Evolutionary conservation across 169 alveolate genomes (phyloP).

Genomic region (Ichthyophthirius multifiliis): DNA sequence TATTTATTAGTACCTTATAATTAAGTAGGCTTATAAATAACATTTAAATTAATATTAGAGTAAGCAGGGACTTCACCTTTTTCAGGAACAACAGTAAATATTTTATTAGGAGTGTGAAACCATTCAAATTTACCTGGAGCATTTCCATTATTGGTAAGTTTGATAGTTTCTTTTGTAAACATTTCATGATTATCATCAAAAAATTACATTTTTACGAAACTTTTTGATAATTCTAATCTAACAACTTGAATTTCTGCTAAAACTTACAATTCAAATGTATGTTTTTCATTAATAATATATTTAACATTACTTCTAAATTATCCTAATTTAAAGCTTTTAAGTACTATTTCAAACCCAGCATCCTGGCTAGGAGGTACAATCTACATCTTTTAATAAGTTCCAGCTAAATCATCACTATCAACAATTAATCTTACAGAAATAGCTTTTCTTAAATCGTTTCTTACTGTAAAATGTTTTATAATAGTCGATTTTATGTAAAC

Average conservation of each 20-base stretch:
- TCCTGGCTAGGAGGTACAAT: conserved; percentile 86
- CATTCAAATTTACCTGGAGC: conserved; percentile 74
- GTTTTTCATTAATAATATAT: conserved; percentile 78
- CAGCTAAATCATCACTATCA: conserved; percentile 59
- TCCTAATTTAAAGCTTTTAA: conserved; percentile 65
- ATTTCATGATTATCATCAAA: conserved; percentile 85
- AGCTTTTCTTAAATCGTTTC: conserved; percentile 64
- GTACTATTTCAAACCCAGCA: conserved; percentile 83
- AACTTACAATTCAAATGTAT: conserved; percentile 70
- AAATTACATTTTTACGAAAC: conserved; percentile 58
- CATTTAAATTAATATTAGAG: conserved; percentile 27
- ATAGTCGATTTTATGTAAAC: conserved; percentile 71
- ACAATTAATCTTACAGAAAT: conserved; percentile 73
- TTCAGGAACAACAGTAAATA: conserved; percentile 35
- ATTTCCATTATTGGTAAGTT: conserved; percentile 79
- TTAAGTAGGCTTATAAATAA: conserved; percentile 55
- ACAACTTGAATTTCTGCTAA: conserved; percentile 74
- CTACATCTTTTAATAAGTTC: conserved; percentile 64
- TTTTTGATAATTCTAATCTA: conserved; percentile 65
- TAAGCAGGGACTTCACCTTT: conserved; percentile 58
- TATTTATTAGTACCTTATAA: background rate
- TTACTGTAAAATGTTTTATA: conserved; percentile 69
- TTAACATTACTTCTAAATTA: conserved; percentile 61
- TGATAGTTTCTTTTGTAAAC: conserved; percentile 61
- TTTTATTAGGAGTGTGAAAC: conserved; percentile 45